These are phyloP conservation scores for Phytophthora pluvialis DNA, from an alignment of 352 stramenopile genomes.

Conservation along the genomic window DNA sequence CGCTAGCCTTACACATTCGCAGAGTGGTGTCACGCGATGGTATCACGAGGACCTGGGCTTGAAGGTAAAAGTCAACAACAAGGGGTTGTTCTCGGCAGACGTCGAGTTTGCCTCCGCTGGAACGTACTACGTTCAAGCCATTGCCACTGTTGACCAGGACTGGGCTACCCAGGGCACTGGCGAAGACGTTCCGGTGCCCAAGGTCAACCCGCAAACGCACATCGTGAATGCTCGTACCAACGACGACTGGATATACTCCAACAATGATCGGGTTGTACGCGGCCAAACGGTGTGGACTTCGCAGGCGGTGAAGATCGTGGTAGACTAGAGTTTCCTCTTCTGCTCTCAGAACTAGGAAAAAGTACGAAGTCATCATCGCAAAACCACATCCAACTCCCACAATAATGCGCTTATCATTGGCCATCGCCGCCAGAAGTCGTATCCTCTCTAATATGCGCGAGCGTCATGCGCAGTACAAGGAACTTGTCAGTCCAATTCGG, in stretches of 20 bases:
- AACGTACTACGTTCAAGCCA: conserved; percentile 65
- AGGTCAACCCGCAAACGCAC: conserved; percentile 72
- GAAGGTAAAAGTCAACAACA: conserved; percentile 54
- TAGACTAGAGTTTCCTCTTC: conserved; percentile 11
- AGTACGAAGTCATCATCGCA: not conserved
- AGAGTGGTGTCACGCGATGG: conserved; percentile 64
- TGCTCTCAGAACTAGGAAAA: not conserved
- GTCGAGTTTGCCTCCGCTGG: conserved; percentile 46
- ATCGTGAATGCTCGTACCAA: conserved; percentile 80
- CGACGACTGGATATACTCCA: conserved; percentile 52
- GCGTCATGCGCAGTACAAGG: conserved; percentile 6
- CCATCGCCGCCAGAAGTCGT: conserved; percentile 12
- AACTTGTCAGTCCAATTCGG: conserved; percentile 2
- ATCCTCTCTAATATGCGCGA: conserved; percentile 21
- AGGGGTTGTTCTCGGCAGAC: conserved; percentile 52
- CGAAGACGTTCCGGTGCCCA: conserved; percentile 39
- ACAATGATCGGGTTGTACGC: conserved; percentile 58
- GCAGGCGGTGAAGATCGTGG: conserved; percentile 29
- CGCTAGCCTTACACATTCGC: conserved; percentile 35
- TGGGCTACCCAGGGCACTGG: conserved; percentile 59
- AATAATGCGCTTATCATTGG: conserved; percentile 18
- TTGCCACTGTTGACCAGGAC: conserved; percentile 70
- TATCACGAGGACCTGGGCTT: conserved; percentile 59
- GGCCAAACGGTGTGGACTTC: conserved; percentile 66
- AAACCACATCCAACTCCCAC: conserved; percentile 8